Evolutionary conservation across 1,284 basidiomycete species (phyloP).

Genomic region (Austroboletus novae-zelandiae): DNA sequence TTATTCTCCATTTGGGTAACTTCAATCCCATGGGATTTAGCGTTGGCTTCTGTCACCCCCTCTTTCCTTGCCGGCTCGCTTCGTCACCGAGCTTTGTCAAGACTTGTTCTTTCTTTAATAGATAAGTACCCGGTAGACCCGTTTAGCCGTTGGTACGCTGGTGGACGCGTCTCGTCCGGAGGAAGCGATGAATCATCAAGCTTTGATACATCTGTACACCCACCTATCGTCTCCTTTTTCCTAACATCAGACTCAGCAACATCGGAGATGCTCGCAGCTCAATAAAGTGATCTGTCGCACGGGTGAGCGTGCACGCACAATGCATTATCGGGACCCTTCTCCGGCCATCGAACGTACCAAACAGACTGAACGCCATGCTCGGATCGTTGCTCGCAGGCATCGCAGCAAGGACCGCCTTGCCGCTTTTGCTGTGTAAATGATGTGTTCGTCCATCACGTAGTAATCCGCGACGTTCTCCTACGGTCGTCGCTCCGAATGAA

Average conservation of each 20-base stretch:
- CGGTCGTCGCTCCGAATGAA: background rate
- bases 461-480: background rate
- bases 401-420: too few species aligned
- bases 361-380: too few species aligned
- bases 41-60: background rate
- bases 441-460: background rate
- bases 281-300: too few species aligned
- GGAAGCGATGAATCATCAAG: background rate
- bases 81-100: background rate
- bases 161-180: background rate
- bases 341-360: too few species aligned
- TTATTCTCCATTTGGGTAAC: conserved; percentile 3
- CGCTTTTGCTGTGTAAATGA: background rate
- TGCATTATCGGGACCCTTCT: too few species aligned
- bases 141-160: background rate
- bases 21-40: background rate
- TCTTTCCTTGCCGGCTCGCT: background rate
- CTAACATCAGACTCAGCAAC: too few species aligned
- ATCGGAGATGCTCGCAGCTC: too few species aligned
- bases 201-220: background rate
- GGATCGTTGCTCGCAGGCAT: too few species aligned
- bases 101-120: background rate
- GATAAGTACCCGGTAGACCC: background rate
- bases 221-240: background rate
- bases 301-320: too few species aligned